These are phyloP conservation scores for Neurospora sp. DNA, from an alignment of 495 filamentous ascomycete genomes.

Conservation along the genomic window DNA sequence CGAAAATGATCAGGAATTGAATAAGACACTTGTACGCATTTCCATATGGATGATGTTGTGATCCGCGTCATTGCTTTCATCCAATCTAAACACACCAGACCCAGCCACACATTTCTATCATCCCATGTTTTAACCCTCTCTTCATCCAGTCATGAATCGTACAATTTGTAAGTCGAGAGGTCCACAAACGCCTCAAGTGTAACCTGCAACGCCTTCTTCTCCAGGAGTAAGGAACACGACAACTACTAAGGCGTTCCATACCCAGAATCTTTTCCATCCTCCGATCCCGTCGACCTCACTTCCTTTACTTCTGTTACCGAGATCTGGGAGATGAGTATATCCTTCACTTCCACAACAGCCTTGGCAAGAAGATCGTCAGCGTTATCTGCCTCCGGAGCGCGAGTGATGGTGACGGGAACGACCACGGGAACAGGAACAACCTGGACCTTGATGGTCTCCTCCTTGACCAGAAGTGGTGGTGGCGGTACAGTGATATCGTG, in stretches of 20 bases:
- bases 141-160: neutral
- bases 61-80: neutral
- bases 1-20: neutral
- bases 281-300: neutral
- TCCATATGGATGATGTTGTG: neutral
- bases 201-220: no score
- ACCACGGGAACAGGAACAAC: neutral
- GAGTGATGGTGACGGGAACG: neutral
- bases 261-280: conserved; percentile 22
- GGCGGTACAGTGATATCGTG: no score
- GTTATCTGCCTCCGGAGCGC: neutral
- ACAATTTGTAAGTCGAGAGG: neutral
- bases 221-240: neutral
- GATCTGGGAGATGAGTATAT: neutral
- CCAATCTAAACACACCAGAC: neutral
- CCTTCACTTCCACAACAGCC: conserved; percentile 6
- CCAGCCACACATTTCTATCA: neutral
- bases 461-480: conserved; percentile 2
- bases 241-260: conserved; percentile 15
- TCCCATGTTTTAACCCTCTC: neutral
- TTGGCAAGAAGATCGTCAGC: conserved; percentile 14
- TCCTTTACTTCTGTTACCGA: neutral
- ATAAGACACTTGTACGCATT: neutral
- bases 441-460: conserved; percentile 1
- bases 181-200: neutral